phyloP scores from a whole-genome alignment of 2,329 filamentous ascomycete genomes.

The Rutstroemia sp. region DNA sequence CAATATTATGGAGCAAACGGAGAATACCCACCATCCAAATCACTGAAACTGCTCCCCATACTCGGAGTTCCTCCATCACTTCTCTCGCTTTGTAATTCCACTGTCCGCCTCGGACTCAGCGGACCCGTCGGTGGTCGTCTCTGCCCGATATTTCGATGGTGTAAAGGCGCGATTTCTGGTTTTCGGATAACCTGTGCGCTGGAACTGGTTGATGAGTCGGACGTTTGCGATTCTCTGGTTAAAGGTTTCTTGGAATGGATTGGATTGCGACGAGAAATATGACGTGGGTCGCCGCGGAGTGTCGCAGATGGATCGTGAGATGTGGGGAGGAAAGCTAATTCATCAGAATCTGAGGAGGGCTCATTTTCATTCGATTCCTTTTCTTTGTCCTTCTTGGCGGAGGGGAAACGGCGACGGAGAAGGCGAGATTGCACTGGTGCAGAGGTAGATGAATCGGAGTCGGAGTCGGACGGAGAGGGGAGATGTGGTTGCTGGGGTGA shows the following conservation, averaged over 20 bases:
- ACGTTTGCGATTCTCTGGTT: constrained; percentile 35
- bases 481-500: constrained; percentile 14
- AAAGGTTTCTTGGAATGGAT: constrained; percentile 16
- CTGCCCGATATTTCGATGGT: not conserved
- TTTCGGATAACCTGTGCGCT: constrained; percentile 16
- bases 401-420: constrained; percentile 24
- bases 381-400: constrained; percentile 18
- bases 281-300: constrained; percentile 21
- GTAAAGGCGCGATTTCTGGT: not conserved
- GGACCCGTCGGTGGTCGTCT: constrained; percentile 32
- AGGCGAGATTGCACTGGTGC: constrained; percentile 24
- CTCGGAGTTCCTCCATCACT: constrained; percentile 65
- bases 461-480: constrained; percentile 20
- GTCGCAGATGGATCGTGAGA: constrained; percentile 26
- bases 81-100: constrained; percentile 53
- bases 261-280: constrained; percentile 10
- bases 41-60: constrained; percentile 81
- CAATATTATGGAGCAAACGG: not conserved
- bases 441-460: constrained; percentile 18
- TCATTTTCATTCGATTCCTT: constrained; percentile 20
- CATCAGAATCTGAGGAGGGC: constrained; percentile 24
- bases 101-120: constrained; percentile 50
- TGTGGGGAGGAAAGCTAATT: constrained; percentile 22
- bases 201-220: constrained; percentile 56
- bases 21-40: constrained; percentile 58